Conservation (phyloP, 495 filamentous ascomycete species). For the Durotheca rogersii region DNA sequence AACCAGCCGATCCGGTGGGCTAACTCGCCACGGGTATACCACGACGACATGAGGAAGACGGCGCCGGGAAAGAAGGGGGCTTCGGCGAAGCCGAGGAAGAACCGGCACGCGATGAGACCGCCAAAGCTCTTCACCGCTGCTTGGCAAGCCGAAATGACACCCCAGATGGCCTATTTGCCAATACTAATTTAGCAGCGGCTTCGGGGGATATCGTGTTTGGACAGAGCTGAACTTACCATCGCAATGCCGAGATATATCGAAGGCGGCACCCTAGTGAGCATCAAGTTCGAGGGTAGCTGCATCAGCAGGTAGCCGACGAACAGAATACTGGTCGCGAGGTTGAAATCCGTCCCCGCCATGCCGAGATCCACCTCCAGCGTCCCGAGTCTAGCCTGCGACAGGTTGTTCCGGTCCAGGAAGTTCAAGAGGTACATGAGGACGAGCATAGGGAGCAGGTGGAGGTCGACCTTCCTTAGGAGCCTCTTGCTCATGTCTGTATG, state of each 20-base stretch:
- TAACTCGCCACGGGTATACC: too few relatives aligned
- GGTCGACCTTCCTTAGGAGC: conserved; percentile 60
- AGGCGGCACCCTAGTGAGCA: conserved; percentile 47
- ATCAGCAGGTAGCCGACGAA: conserved; percentile 62
- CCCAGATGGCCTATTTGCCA: too few relatives aligned
- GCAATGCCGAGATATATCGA: too few relatives aligned
- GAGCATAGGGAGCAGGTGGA: conserved; percentile 58
- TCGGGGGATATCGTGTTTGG: too few relatives aligned
- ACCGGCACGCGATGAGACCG: conserved; percentile 38
- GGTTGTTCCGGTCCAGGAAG: conserved; percentile 59
- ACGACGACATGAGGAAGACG: too few relatives aligned
- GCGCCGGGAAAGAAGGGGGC: too few relatives aligned
- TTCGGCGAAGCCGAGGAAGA: conserved; percentile 44
- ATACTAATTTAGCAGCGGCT: too few relatives aligned
- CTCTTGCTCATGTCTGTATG: too few relatives aligned
- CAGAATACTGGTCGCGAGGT: conserved; percentile 44
- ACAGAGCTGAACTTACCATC: too few relatives aligned
- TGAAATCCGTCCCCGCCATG: conserved; percentile 37
- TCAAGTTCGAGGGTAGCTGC: conserved; percentile 50
- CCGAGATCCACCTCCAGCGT: conserved; percentile 35
- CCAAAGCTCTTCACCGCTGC: background rate
- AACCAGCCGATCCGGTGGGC: too few relatives aligned
- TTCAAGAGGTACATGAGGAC: conserved; percentile 69
- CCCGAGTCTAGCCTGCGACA: conserved; percentile 35
- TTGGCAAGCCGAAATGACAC: background rate